Evolutionary conservation across 1,284 basidiomycete species (phyloP).

Genomic region (Moesziomyces globuligerus): DNA sequence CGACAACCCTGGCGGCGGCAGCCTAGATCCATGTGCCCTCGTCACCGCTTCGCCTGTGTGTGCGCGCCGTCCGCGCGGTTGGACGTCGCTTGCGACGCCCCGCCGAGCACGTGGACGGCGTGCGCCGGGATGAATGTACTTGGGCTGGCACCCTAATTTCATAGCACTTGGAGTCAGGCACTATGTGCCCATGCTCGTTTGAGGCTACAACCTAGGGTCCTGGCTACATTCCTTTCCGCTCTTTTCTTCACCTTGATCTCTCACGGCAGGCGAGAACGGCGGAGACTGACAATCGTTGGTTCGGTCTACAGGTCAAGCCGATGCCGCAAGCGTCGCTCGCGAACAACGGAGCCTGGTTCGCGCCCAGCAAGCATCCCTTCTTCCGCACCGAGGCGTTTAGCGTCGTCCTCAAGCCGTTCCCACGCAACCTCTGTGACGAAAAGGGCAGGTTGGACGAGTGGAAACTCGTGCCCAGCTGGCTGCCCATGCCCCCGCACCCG

Average conservation of each 20-base stretch:
- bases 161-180: constrained; percentile 53
- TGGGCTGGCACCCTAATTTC: constrained; percentile 57
- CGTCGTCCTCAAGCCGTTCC: constrained; percentile 33
- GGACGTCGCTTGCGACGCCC: background rate
- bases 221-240: constrained; percentile 23
- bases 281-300: constrained; percentile 7
- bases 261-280: background rate
- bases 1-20: constrained; percentile 55
- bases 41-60: constrained; percentile 46
- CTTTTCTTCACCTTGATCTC: background rate
- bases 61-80: constrained; percentile 12
- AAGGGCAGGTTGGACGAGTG: constrained; percentile 12
- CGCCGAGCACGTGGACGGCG: background rate
- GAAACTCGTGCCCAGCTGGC: constrained; percentile 18
- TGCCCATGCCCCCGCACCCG: constrained; percentile 24
- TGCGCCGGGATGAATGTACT: constrained; percentile 49
- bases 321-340: constrained; percentile 16
- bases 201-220: constrained; percentile 56
- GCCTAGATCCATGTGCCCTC: constrained; percentile 55
- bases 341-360: constrained; percentile 8
- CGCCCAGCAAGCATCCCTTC: constrained; percentile 3
- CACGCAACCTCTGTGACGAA: constrained; percentile 17
- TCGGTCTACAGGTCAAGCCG: constrained; percentile 20
- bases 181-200: constrained; percentile 52
- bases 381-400: constrained; percentile 16